A percentile compares a stretch with the other conserved stretches of the same genome.
Conservation (phyloP, 225 moss, liverwort and hornwort genomes). For the Marchantia paleacea region DNA sequence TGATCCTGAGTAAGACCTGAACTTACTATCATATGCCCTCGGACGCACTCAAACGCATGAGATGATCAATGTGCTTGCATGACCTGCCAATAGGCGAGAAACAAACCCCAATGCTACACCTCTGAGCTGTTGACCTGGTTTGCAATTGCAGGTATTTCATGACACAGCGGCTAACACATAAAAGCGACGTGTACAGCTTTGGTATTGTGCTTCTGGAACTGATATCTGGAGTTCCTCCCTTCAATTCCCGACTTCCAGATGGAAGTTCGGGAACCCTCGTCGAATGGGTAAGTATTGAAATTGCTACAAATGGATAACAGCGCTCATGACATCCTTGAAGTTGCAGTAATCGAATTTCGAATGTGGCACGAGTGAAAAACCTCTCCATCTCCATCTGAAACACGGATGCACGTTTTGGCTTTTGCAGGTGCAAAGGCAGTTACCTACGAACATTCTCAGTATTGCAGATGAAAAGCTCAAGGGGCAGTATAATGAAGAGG, state of each 20-base stretch:
- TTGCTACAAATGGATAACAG: too few species aligned
- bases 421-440: neutral
- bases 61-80: neutral
- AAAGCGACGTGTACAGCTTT: constrained; percentile 34
- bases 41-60: neutral
- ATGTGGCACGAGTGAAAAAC: too few species aligned
- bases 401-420: neutral
- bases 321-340: too few species aligned
- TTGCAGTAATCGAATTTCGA: too few species aligned
- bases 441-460: neutral
- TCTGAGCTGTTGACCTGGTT: neutral
- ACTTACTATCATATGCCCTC: neutral
- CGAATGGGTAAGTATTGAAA: constrained; percentile 24
- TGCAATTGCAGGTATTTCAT: constrained; percentile 22
- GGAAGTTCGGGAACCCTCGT: constrained; percentile 19
- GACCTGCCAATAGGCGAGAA: neutral
- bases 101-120: neutral
- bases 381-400: too few species aligned
- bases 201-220: constrained; percentile 24
- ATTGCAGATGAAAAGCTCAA: constrained; percentile 5
- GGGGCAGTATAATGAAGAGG: constrained; percentile 16
- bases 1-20: constrained; percentile 64
- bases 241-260: constrained; percentile 4
- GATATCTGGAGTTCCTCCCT: constrained; percentile 15
- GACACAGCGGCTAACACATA: constrained; percentile 16